These are phyloP conservation scores for California macrophylla DNA, from an alignment of 441 rosid species.

Conservation along the genomic window DNA sequence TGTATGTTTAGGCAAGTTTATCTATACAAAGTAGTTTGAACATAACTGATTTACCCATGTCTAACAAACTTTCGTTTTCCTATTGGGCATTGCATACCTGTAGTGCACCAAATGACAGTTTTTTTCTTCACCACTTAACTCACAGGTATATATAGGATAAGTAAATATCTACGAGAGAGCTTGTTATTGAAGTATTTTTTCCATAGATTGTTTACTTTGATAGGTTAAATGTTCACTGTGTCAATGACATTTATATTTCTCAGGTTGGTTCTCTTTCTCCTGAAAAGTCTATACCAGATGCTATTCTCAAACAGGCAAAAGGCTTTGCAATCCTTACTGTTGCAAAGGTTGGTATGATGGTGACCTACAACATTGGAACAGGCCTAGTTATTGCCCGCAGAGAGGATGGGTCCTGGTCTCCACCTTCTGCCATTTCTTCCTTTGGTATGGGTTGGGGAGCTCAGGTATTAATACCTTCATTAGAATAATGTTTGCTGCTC, in stretches of 20 bases:
- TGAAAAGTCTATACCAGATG: constrained; percentile 77
- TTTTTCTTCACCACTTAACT: background rate
- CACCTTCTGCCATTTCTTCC: constrained; percentile 86
- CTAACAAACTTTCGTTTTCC: background rate
- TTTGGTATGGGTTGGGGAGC: constrained; percentile 97
- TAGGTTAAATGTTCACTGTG: background rate
- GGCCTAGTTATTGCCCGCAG: constrained; percentile 81
- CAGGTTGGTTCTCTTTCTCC: constrained; percentile 70
- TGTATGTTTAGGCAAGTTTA: background rate
- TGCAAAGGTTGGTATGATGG: constrained; percentile 84
- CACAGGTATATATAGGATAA: background rate
- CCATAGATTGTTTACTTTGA: background rate
- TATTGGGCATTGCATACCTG: background rate
- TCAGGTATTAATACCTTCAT: constrained; percentile 42
- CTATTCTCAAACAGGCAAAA: constrained; percentile 67
- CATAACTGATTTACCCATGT: background rate
- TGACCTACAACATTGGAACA: constrained; percentile 87
- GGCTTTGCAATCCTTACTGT: constrained; percentile 84
- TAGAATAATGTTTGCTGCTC: background rate
- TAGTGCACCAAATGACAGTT: background rate
- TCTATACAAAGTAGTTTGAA: background rate
- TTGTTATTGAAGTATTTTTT: background rate
- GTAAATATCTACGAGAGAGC: background rate
- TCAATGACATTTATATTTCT: background rate
- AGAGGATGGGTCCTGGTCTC: constrained; percentile 91